Conservation (phyloP, 2,329 filamentous ascomycete species). For the Aspergillus sp. region DNA sequence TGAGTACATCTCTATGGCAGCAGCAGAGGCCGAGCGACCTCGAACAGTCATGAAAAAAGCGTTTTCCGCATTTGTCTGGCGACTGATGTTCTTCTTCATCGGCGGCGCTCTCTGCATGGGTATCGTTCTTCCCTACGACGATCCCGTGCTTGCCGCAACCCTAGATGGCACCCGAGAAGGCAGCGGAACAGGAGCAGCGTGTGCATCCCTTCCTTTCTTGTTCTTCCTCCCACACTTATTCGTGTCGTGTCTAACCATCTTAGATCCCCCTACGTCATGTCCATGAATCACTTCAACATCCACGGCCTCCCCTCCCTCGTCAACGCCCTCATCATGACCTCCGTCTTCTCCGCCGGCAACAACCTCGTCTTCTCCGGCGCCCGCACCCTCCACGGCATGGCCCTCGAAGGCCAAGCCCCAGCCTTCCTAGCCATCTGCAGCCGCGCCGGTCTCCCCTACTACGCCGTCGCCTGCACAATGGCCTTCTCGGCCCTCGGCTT, state of each 20-base stretch:
- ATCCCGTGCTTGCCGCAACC: conserved; percentile 57
- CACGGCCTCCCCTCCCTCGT: conserved; percentile 63
- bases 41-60: conserved; percentile 67
- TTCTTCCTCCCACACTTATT: no score
- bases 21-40: conserved; percentile 68
- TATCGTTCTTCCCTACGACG: conserved; percentile 67
- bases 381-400: conserved; percentile 63
- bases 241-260: not conserved
- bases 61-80: conserved; percentile 73
- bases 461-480: conserved; percentile 64
- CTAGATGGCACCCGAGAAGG: conserved; percentile 40
- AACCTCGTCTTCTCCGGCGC: conserved; percentile 64
- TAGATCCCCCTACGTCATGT: conserved; percentile 59
- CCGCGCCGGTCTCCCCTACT: conserved; percentile 65
- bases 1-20: conserved; percentile 61
- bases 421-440: conserved; percentile 49
- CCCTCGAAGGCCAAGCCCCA: conserved; percentile 63
- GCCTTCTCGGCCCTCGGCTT: conserved; percentile 68
- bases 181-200: conserved; percentile 59
- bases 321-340: conserved; percentile 67
- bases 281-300: conserved; percentile 64
- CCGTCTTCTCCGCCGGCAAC: conserved; percentile 65
- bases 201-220: not conserved
- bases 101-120: conserved; percentile 68
- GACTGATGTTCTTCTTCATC: conserved; percentile 71